Evolutionary conservation across 176 grass and related monocot species (phyloP).

Genomic region (Phoenix roebelenii): DNA sequence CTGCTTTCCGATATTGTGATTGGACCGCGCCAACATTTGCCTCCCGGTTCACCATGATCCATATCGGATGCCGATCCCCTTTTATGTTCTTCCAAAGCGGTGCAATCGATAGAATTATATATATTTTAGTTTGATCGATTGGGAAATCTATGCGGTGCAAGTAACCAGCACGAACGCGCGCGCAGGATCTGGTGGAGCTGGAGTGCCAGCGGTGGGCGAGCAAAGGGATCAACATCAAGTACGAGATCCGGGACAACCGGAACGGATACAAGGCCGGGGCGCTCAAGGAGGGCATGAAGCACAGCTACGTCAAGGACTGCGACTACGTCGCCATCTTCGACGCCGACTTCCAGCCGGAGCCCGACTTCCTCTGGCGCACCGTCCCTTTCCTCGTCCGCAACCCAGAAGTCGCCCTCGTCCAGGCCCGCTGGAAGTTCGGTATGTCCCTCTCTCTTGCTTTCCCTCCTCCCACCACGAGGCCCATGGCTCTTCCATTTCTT

Average conservation of each 20-base stretch:
- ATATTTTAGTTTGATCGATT: no score
- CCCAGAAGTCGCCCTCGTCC: conserved; percentile 61
- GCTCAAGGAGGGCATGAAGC: conserved; percentile 70
- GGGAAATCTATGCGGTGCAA: no score
- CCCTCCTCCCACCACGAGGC: no score
- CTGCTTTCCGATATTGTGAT: no score
- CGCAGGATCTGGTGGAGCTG: conserved; percentile 58
- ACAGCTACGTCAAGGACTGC: conserved; percentile 68
- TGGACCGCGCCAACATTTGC: no score
- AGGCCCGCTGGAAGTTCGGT: conserved; percentile 79
- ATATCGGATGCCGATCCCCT: no score
- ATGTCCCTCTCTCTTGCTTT: background rate
- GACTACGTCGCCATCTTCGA: conserved; percentile 86
- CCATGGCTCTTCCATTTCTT: no score
- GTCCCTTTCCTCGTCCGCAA: conserved; percentile 77
- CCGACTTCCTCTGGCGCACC: conserved; percentile 67
- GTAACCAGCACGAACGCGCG: no score
- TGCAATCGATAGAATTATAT: no score
- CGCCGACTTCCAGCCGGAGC: conserved; percentile 86
- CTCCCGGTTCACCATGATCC: no score
- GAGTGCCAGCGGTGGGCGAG: conserved; percentile 88
- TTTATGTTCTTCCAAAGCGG: no score
- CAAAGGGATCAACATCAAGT: conserved; percentile 86
- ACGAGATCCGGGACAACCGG: conserved; percentile 81
- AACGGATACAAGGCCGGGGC: conserved; percentile 86